These are phyloP conservation scores for Phytophthora vignae DNA, from an alignment of 352 stramenopile genomes.

Conservation along the genomic window DNA sequence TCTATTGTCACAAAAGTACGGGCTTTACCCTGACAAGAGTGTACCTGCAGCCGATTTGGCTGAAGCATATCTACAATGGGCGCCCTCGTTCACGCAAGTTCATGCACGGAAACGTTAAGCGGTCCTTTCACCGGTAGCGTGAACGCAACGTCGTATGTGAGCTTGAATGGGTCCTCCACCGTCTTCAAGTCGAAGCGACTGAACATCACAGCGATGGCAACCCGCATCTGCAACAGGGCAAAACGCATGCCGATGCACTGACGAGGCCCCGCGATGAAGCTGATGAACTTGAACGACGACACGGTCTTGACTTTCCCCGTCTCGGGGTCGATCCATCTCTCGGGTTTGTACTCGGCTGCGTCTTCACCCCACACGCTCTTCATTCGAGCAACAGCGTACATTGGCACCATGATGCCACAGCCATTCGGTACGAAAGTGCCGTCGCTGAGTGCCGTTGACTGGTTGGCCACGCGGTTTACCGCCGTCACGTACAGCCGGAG, in stretches of 20 bases:
- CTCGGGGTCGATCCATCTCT: constrained; percentile 51
- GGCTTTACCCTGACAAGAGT: too few relatives aligned
- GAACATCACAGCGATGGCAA: constrained; percentile 32
- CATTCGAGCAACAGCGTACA: constrained; percentile 50
- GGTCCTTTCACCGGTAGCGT: constrained; percentile 36
- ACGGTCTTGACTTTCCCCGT: constrained; percentile 39
- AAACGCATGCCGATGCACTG: constrained; percentile 33
- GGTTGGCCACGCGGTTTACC: constrained; percentile 32
- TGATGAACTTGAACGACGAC: constrained; percentile 53
- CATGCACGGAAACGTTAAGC: constrained; percentile 19
- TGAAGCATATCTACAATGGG: not conserved
- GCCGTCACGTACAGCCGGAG: constrained; percentile 58
- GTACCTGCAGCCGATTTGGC: too few relatives aligned
- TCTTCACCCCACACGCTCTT: constrained; percentile 53
- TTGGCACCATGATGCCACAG: constrained; percentile 39
- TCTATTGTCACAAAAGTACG: too few relatives aligned
- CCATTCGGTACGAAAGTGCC: constrained; percentile 52
- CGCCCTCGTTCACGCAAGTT: constrained; percentile 5
- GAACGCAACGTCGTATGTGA: constrained; percentile 24
- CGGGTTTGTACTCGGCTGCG: constrained; percentile 19
- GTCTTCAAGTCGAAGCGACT: constrained; percentile 41
- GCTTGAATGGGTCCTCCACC: not conserved
- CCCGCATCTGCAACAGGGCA: not conserved
- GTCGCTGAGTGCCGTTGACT: constrained; percentile 57
- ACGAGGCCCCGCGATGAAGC: constrained; percentile 51